Percentiles rank a stretch among this genome's conserved stretches.
Conservation (phyloP, 345 rosid genomes). For the Citrus inodora region DNA sequence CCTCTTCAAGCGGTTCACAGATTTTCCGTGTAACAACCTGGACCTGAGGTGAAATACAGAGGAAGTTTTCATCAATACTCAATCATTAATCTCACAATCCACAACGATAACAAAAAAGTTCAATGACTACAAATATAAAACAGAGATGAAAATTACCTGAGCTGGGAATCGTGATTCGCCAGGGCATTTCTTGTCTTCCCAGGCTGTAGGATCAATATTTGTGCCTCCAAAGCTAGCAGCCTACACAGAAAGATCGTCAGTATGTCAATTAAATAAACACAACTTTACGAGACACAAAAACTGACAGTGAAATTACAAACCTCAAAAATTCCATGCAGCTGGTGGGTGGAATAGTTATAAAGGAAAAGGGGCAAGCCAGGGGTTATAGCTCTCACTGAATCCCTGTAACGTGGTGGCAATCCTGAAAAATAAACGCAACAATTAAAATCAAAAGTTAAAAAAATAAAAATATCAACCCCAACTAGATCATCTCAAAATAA, state of each 20-base stretch:
- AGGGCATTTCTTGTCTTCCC: conserved; percentile 88
- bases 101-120: too few species aligned
- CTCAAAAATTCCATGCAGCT: conserved; percentile 95
- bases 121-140: background rate
- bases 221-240: conserved; percentile 98
- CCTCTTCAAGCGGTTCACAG: conserved; percentile 91
- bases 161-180: conserved; percentile 99
- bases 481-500: background rate
- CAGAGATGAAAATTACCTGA: conserved; percentile 39
- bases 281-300: background rate
- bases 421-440: conserved; percentile 31
- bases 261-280: background rate
- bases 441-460: background rate
- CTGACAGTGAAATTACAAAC: conserved; percentile 25
- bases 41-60: conserved; percentile 34
- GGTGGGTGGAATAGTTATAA: conserved; percentile 98
- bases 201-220: conserved; percentile 88
- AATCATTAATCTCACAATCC: background rate
- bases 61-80: background rate
- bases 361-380: conserved; percentile 98
- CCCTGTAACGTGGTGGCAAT: conserved; percentile 90
- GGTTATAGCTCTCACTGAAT: conserved; percentile 94
- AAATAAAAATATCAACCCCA: background rate
- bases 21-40: conserved; percentile 74
- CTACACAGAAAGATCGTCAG: conserved; percentile 24